These are phyloP conservation scores for Pseudogymnoascus sp. DNA, from an alignment of 2,329 filamentous ascomycete species.

Conservation along the genomic window DNA sequence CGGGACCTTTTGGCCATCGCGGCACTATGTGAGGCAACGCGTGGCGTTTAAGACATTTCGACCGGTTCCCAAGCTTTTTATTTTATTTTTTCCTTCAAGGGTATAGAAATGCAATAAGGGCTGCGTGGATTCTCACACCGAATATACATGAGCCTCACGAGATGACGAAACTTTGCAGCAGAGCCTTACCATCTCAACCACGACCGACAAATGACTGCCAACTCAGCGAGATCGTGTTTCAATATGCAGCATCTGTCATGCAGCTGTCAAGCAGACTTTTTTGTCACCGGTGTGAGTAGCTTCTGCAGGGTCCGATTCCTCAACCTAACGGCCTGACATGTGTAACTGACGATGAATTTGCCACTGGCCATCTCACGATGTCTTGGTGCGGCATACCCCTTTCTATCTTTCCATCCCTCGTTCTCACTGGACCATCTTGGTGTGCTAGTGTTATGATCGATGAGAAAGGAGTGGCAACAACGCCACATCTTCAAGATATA, in stretches of 20 bases:
- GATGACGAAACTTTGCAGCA: not conserved
- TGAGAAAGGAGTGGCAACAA: not conserved
- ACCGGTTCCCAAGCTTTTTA: not conserved
- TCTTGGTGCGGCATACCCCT: not conserved
- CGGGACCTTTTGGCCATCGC: not conserved
- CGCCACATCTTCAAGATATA: not conserved
- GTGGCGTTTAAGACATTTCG: not conserved
- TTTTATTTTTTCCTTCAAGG: not conserved
- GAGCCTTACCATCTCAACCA: not conserved
- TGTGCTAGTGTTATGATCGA: not conserved
- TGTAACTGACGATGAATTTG: not conserved
- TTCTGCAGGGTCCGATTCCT: not conserved
- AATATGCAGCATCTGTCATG: not conserved
- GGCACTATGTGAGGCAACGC: not conserved
- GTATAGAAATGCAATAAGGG: not conserved
- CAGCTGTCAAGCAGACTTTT: not conserved
- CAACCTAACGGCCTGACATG: not conserved
- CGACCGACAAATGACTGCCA: not conserved
- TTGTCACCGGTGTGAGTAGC: not conserved
- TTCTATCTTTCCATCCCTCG: not conserved
- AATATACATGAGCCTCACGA: not conserved
- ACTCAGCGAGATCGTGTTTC: not conserved
- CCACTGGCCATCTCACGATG: not conserved
- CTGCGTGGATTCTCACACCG: not conserved
- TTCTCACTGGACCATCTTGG: not conserved